Evolutionary conservation across 2,329 filamentous ascomycete species (phyloP).

Genomic region (Cladosporium oxysporum): DNA sequence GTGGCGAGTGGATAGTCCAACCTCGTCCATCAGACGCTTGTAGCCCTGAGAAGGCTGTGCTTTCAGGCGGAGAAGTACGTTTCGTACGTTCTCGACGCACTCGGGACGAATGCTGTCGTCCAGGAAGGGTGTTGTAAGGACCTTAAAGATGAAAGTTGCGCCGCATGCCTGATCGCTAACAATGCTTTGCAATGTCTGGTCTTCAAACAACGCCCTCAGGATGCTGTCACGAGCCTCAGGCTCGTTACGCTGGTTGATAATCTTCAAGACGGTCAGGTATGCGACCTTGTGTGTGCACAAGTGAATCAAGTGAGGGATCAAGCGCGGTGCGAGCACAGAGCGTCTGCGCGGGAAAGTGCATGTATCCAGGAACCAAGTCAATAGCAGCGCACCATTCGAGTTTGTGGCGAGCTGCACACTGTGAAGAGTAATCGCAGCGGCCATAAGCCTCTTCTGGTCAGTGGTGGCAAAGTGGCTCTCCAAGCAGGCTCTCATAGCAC

Average conservation of each 20-base stretch:
- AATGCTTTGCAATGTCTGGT: conserved; percentile 86
- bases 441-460: conserved; percentile 92
- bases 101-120: conserved; percentile 86
- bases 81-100: conserved; percentile 89
- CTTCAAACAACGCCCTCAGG: conserved; percentile 86
- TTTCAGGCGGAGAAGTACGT: conserved; percentile 84
- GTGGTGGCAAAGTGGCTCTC: conserved; percentile 95
- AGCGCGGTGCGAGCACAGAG: conserved; percentile 84
- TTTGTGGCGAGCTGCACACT: conserved; percentile 96
- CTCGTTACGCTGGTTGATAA: conserved; percentile 97
- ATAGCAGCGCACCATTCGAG: conserved; percentile 85
- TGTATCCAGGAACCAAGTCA: conserved; percentile 98
- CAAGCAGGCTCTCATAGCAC: conserved; percentile 93
- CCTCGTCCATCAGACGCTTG: conserved; percentile 98
- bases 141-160: conserved; percentile 96
- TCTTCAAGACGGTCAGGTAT: conserved; percentile 94
- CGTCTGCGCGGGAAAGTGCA: conserved; percentile 93
- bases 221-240: conserved; percentile 88
- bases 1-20: conserved; percentile 71
- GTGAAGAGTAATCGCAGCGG: conserved; percentile 91
- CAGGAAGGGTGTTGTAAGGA: conserved; percentile 94
- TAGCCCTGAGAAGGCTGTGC: conserved; percentile 94
- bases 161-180: conserved; percentile 88
- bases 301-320: conserved; percentile 90
- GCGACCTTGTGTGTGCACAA: conserved; percentile 98